Percentiles rank a stretch among this genome's conserved stretches.
phyloP scores from a whole-genome alignment of 106 monocot genomes.

The Platanthera zijinensis region DNA sequence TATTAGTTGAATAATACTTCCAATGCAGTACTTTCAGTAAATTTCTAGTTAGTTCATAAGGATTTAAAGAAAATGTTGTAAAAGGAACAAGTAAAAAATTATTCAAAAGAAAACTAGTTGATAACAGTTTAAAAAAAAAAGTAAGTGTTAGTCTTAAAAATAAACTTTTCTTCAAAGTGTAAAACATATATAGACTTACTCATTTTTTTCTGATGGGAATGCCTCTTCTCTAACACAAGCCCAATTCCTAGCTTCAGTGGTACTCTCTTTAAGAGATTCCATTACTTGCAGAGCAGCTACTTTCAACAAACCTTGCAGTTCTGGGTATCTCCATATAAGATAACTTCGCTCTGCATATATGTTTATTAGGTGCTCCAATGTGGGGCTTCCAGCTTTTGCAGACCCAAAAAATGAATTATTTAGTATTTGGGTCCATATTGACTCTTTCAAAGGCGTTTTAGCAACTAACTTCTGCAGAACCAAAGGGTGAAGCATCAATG shows the following conservation, averaged over 20 bases:
- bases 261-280: conserved; percentile 43
- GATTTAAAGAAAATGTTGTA: too few relatives aligned
- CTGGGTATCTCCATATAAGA: conserved; percentile 86
- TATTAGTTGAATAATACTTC: too few relatives aligned
- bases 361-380: conserved; percentile 80
- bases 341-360: conserved; percentile 92
- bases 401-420: conserved; percentile 73
- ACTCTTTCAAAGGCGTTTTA: conserved; percentile 87
- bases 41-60: too few relatives aligned
- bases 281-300: conserved; percentile 64
- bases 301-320: conserved; percentile 75
- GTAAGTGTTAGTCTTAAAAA: too few relatives aligned
- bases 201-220: conserved; percentile 87
- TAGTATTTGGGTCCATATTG: conserved; percentile 69
- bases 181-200: conserved; percentile 40
- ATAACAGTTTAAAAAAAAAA: too few relatives aligned
- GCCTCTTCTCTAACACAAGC: conserved; percentile 80
- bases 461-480: conserved; percentile 78
- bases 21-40: too few relatives aligned
- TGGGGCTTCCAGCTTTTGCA: conserved; percentile 74
- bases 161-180: not conserved
- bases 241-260: conserved; percentile 70
- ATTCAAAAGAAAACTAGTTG: too few relatives aligned
- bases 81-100: too few relatives aligned
- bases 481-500: conserved; percentile 92